Percentiles rank a stretch among this genome's conserved stretches.
phyloP scores from a whole-genome alignment of 768 basidiomycete species.

The Strobilomyces dryophilus region DNA sequence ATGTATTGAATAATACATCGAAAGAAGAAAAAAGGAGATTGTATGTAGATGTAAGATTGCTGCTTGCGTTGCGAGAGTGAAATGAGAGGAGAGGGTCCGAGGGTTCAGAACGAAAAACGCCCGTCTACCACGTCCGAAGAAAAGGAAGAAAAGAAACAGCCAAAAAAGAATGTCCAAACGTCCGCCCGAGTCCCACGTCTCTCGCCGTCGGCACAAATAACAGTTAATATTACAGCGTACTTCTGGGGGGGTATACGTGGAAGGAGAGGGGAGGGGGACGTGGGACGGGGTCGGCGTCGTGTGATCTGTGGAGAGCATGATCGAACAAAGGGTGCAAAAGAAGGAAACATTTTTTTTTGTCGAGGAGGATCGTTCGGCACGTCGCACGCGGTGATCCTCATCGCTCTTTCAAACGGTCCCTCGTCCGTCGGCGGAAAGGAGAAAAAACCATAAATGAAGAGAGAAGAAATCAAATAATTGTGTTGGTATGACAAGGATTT shows the following conservation, averaged over 20 bases:
- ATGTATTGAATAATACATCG: too few species aligned
- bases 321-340: not conserved
- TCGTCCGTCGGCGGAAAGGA: constrained; percentile 7
- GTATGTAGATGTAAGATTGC: too few species aligned
- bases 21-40: too few species aligned
- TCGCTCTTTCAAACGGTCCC: constrained; percentile 10
- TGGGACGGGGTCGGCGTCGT: not conserved
- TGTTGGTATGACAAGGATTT: constrained; percentile 12
- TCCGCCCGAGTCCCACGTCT: too few species aligned
- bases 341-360: not conserved
- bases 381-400: constrained; percentile 8
- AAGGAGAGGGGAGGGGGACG: not conserved
- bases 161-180: too few species aligned
- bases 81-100: too few species aligned
- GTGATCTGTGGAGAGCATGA: not conserved
- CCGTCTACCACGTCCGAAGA: too few species aligned
- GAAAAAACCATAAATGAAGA: not conserved
- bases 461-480: not conserved
- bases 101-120: too few species aligned
- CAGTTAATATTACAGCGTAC: constrained; percentile 5
- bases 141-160: too few species aligned
- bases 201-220: constrained; percentile 1
- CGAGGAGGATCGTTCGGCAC: not conserved
- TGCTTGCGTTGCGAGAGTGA: too few species aligned
- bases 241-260: constrained; percentile 1